These are phyloP conservation scores for Alternaria ethzedia DNA, from an alignment of 2,329 filamentous ascomycete genomes.

Conservation along the genomic window DNA sequence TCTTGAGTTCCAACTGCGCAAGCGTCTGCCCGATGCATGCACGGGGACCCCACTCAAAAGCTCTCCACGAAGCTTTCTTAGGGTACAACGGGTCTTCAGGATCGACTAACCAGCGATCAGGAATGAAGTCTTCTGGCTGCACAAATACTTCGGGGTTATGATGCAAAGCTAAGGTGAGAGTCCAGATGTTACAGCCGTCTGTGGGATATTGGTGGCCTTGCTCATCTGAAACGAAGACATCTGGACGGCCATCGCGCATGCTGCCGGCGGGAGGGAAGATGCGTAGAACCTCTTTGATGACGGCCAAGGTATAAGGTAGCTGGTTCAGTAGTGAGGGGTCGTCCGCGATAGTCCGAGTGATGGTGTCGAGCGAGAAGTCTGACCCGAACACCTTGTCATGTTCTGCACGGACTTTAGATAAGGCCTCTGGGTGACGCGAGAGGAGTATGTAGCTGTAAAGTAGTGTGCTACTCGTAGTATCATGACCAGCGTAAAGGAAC, in stretches of 20 bases:
- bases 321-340: constrained; percentile 34
- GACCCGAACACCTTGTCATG: constrained; percentile 36
- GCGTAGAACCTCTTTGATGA: constrained; percentile 46
- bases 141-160: constrained; percentile 23
- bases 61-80: constrained; percentile 27
- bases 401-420: constrained; percentile 35
- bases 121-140: constrained; percentile 21
- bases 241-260: constrained; percentile 4
- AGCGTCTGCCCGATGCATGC: constrained; percentile 50
- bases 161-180: constrained; percentile 19
- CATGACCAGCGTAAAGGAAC: constrained; percentile 43
- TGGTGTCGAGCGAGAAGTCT: constrained; percentile 7
- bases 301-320: constrained; percentile 35
- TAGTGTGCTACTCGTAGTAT: constrained; percentile 36
- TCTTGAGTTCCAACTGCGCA: constrained; percentile 37
- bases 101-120: constrained; percentile 29
- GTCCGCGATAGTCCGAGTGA: background rate
- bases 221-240: constrained; percentile 7
- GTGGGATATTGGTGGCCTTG: constrained; percentile 17
- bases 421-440: constrained; percentile 23
- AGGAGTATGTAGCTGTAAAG: constrained; percentile 32
- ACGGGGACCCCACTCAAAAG: constrained; percentile 49
- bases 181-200: constrained; percentile 2
- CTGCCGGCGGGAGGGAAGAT: constrained; percentile 44
- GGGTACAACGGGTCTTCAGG: constrained; percentile 13